A percentile compares a stretch with the other conserved stretches of the same genome.
Evolutionary conservation across 2,329 filamentous ascomycete genomes (phyloP).

Genomic region (Penicillium griseofulvum): DNA sequence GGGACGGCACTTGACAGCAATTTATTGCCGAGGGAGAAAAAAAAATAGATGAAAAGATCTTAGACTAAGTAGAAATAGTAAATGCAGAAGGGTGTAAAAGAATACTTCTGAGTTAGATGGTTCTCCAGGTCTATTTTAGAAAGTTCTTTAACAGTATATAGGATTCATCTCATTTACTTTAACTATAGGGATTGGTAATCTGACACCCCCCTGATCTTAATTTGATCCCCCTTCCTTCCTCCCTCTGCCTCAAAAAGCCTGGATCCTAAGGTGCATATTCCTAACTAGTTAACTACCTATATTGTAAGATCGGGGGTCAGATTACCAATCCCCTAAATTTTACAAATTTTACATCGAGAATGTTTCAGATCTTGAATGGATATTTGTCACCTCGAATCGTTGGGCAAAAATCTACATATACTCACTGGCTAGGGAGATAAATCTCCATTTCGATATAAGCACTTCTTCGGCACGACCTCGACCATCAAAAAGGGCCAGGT

Average conservation of each 20-base stretch:
- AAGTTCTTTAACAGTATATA: too few species aligned
- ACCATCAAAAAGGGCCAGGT: conserved; percentile 72
- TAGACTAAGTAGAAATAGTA: too few species aligned
- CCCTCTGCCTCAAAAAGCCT: too few species aligned
- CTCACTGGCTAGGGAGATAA: conserved; percentile 35
- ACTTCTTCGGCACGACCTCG: conserved; percentile 99
- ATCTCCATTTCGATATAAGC: conserved; percentile 64
- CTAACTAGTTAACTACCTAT: too few species aligned
- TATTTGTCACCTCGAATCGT: conserved; percentile 37
- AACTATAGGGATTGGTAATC: too few species aligned
- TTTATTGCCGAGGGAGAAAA: conserved; percentile 14
- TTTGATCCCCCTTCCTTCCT: too few species aligned
- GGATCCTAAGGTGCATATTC: too few species aligned
- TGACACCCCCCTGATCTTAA: too few species aligned
- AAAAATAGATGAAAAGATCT: not conserved
- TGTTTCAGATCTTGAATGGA: conserved; percentile 54
- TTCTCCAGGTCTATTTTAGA: not conserved
- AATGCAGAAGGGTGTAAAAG: conserved; percentile 8
- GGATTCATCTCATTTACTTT: too few species aligned
- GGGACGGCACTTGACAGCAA: conserved; percentile 15
- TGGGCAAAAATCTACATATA: conserved; percentile 47
- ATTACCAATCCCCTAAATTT: too few species aligned
- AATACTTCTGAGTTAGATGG: conserved; percentile 18
- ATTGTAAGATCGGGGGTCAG: too few species aligned
- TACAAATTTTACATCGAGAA: conserved; percentile 52